Evolutionary conservation across 345 rosid species (phyloP), one percentile per base, ranked within the genome.

Genomic region (Xanthoceras sorbifolium): DNA sequence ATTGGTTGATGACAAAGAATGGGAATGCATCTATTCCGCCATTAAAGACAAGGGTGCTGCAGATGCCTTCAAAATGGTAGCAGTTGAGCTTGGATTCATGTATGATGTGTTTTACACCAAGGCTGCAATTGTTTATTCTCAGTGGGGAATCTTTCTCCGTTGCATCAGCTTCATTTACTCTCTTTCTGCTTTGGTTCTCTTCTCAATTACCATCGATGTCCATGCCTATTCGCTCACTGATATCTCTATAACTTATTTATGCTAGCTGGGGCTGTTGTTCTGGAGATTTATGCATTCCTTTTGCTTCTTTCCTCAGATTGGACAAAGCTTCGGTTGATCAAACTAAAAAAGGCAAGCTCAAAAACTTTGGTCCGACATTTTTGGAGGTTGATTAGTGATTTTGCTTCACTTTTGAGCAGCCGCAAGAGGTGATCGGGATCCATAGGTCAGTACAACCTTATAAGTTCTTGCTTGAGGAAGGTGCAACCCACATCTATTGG

Each of bases 1-100:
- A 36, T 5, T 9, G 5, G 8, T 36, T 9, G 7, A 36, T 36
- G 1, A 0, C 1, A 6, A 36, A 5, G 40, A 36, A 36, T 9
- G 1, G 7, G 7, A 36, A 6, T 9, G 40, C 40, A 36, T 36
- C 40, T 36, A 36, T 36, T 36, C 40, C 40, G 28, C 66, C 6
- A 11, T 34, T 0, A 2, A 2, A 3, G 25, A 66, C 15, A 75
- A 22, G 23, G 14, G 42, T 0, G 76, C 74, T 3, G 38, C 25
- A 15, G 52, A 82, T 0, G 84, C 81, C 54, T 81, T 81, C 42
- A 22, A 61, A n/a, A 0, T 77, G 31, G 78, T 74, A 20, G 72
- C 66, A 34, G 28, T 31, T 63, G 84, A 77, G 77, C 75, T 73
- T 29, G 77, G 84, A 14, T 72, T 20, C 1, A 36, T 36, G 40